Conservation (phyloP, 106 monocot genomes). For the Acorus gramineus region DNA sequence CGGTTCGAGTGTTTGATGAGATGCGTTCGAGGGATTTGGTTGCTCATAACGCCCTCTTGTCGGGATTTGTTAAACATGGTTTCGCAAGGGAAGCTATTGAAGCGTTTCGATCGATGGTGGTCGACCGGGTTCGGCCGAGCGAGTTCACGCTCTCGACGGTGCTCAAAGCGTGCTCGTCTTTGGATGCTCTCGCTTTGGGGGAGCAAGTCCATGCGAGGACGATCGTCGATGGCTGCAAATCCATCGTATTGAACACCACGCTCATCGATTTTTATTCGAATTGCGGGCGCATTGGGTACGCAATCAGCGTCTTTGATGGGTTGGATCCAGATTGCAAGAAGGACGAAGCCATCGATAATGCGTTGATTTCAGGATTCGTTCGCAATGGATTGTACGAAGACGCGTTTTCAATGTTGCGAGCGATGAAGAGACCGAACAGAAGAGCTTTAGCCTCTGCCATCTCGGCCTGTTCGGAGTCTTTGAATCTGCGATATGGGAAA, state of each 20-base stretch:
- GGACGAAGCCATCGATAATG: conserved; percentile 21
- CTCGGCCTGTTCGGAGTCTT: conserved; percentile 19
- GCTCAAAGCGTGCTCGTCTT: conserved; percentile 22
- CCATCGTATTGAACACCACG: conserved; percentile 21
- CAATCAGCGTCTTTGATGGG: conserved; percentile 15
- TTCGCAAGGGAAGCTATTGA: conserved; percentile 1
- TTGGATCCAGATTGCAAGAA: conserved; percentile 6
- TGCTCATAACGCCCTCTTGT: conserved; percentile 43
- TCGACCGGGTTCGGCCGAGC: conserved; percentile 12
- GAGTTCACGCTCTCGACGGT: conserved; percentile 31
- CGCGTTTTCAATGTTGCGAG: conserved; percentile 18
- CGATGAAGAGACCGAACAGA: conserved; percentile 6
- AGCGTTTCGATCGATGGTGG: conserved; percentile 26
- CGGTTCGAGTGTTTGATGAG: conserved; percentile 37
- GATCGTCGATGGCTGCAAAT: conserved; percentile 1
- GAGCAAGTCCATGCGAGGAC: conserved; percentile 32
- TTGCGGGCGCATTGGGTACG: conserved; percentile 16
- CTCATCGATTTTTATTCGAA: conserved; percentile 31
- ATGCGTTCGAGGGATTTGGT: conserved; percentile 31
- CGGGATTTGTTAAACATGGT: conserved; percentile 20
- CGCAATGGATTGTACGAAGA: conserved; percentile 17
- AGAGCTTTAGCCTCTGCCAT: conserved; percentile 20
- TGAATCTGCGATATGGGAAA: conserved; percentile 21
- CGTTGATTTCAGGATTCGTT: conserved; percentile 20
- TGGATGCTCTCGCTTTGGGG: conserved; percentile 2